Evolutionary conservation across 148 eudicot species (phyloP).

Genomic region (Amaranthus cruentus): DNA sequence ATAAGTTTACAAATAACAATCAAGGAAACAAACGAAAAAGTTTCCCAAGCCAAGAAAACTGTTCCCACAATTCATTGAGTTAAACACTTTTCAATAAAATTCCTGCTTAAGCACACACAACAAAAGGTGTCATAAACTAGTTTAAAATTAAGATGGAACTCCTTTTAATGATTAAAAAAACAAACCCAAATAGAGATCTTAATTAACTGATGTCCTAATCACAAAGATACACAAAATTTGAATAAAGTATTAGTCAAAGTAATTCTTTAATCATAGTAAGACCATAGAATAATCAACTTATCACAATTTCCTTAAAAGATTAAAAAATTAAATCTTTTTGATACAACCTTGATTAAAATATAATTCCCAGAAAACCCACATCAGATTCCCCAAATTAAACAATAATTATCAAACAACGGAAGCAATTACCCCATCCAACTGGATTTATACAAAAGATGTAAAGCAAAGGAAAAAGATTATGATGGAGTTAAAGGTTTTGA

Average conservation of each 20-base stretch:
- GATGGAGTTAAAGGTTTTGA: no score
- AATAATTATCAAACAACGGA: no score
- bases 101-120: neutral
- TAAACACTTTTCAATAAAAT: slow-evolving; percentile 7
- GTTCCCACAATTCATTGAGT: slow-evolving; percentile 4
- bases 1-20: neutral
- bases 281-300: slow-evolving; percentile 34
- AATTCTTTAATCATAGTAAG: slow-evolving; percentile 45
- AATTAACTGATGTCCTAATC: slow-evolving; percentile 56
- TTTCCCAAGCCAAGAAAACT: neutral
- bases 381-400: slow-evolving; percentile 22
- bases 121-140: neutral
- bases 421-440: no score
- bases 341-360: slow-evolving; percentile 44
- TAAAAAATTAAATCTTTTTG: slow-evolving; percentile 41
- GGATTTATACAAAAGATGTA: no score
- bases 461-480: no score
- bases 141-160: slow-evolving; percentile 20
- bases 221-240: slow-evolving; percentile 36
- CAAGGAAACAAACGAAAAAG: neutral
- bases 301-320: slow-evolving; percentile 23
- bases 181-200: slow-evolving; percentile 12
- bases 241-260: slow-evolving; percentile 46
- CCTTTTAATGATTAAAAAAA: slow-evolving; percentile 18
- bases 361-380: slow-evolving; percentile 41